Evolutionary conservation across 2,329 filamentous ascomycete species (phyloP).

Genomic region (Alternaria burnsii): DNA sequence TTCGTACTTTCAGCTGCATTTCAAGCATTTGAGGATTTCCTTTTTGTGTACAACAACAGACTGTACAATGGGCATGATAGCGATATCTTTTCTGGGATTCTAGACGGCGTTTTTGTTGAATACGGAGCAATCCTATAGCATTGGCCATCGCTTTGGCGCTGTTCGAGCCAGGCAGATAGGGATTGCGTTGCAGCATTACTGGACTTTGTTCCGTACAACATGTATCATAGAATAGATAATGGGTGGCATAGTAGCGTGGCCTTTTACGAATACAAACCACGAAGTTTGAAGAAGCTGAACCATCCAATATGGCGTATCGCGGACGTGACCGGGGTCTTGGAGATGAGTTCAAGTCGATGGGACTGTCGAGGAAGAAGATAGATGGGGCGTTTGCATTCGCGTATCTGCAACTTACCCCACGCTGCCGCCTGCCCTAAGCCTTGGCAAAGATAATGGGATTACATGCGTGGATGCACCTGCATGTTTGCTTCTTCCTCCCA

Average conservation of each 20-base stretch:
- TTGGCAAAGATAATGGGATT: slow-evolving; percentile 36
- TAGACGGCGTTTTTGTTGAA: slow-evolving; percentile 23
- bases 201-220: slow-evolving; percentile 5
- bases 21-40: slow-evolving; percentile 22
- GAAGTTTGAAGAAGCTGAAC: neutral
- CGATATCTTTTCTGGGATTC: slow-evolving; percentile 17
- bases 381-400: slow-evolving; percentile 3
- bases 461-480: slow-evolving; percentile 17
- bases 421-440: slow-evolving; percentile 20
- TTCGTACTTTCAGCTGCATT: slow-evolving; percentile 20
- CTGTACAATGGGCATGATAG: slow-evolving; percentile 19
- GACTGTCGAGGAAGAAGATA: neutral
- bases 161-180: slow-evolving; percentile 7
- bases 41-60: slow-evolving; percentile 22
- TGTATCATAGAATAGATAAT: slow-evolving; percentile 4
- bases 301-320: neutral
- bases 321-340: neutral
- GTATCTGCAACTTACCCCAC: slow-evolving; percentile 23
- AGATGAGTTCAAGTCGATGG: neutral
- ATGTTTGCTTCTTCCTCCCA: slow-evolving; percentile 19
- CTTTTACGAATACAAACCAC: slow-evolving; percentile 3
- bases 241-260: neutral
- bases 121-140: slow-evolving; percentile 10
- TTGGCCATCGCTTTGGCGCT: neutral
- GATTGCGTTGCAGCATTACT: slow-evolving; percentile 4